Evolutionary conservation across 2,329 filamentous ascomycete species (phyloP), one percentile per base, ranked within the genome.

Genomic region (Fusarium subtropicale): DNA sequence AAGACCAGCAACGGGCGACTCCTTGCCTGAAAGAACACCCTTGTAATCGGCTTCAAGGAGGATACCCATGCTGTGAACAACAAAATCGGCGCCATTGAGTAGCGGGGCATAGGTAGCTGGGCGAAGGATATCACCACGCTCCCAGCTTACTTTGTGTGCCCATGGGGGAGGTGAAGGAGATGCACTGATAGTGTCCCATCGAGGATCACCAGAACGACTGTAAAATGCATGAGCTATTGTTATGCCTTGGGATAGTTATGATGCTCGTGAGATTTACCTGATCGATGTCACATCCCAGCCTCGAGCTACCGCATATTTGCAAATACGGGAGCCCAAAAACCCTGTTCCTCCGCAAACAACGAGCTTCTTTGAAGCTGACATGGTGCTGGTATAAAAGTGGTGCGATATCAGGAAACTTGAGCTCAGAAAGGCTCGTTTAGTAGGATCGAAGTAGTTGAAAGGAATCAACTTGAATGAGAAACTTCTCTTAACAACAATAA

Each of bases 41-140:
- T 99, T 99, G 88, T 99, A 99, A 83, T 99, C 96, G 51, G 94
- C 94, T 83, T 99, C 96, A 12, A 99, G 88, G 20, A 99, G 86
- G 74, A 99, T 97, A 12, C 96, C 96, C 91, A 98, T 94, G 76
- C 87, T 93, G 84, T 99, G 96, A 47, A 99, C 91, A 28, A 98
- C 94, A 59, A 90, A 94, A 78, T 93, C 89, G 65, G 94, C 92
- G 59, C 87, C 88, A 71, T 88, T 87, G 66, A 99, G 88, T 48
- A 95, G 87, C 1, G 90, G 83, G 11, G 87, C 88, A 82, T 97
- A 99, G 20, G 92, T 92, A 1, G 87, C 83, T 1, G 96, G 95
- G 64, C 91, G 88, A 66, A 99, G 88, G 71, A 98, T 91, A 81
- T 98, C 93, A 75, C 91, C 95, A 70, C 90, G 90, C 72, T 93